Percentiles rank a stretch among this genome's conserved stretches.
phyloP scores from a whole-genome alignment of 108 stramenopile genomes.

The Epithemia pelagica region DNA sequence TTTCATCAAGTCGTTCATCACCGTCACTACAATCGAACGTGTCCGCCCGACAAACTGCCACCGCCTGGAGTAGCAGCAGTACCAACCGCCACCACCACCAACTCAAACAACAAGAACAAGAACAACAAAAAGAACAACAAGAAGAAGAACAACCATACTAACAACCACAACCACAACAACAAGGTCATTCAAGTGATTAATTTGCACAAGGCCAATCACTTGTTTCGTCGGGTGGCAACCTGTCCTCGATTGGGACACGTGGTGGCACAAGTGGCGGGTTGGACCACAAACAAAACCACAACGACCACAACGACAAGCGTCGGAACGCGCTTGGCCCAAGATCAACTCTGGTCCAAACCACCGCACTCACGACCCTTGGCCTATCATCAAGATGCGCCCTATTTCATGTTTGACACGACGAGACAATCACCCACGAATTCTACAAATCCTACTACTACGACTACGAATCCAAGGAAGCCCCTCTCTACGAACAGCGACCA shows the following conservation, averaged over 20 bases:
- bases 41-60: slow-evolving; percentile 63
- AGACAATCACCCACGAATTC: background rate
- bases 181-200: slow-evolving; percentile 80
- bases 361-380: slow-evolving; percentile 61
- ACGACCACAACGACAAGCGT: background rate
- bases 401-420: slow-evolving; percentile 75
- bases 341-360: slow-evolving; percentile 82
- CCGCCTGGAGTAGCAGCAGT: slow-evolving; percentile 12
- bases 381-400: slow-evolving; percentile 81
- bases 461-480: background rate
- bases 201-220: slow-evolving; percentile 60
- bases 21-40: slow-evolving; percentile 59
- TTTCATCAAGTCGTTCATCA: slow-evolving; percentile 57
- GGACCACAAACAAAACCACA: too few species aligned
- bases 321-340: slow-evolving; percentile 71
- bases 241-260: slow-evolving; percentile 35
- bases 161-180: slow-evolving; percentile 35
- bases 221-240: slow-evolving; percentile 58
- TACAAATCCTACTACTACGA: background rate
- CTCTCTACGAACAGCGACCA: slow-evolving; percentile 11
- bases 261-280: slow-evolving; percentile 60
- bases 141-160: slow-evolving; percentile 21
- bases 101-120: background rate
- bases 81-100: slow-evolving; percentile 10
- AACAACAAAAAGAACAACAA: slow-evolving; percentile 12